Conservation (phyloP, 768 basidiomycete species). For the Trametes cubensis region DNA sequence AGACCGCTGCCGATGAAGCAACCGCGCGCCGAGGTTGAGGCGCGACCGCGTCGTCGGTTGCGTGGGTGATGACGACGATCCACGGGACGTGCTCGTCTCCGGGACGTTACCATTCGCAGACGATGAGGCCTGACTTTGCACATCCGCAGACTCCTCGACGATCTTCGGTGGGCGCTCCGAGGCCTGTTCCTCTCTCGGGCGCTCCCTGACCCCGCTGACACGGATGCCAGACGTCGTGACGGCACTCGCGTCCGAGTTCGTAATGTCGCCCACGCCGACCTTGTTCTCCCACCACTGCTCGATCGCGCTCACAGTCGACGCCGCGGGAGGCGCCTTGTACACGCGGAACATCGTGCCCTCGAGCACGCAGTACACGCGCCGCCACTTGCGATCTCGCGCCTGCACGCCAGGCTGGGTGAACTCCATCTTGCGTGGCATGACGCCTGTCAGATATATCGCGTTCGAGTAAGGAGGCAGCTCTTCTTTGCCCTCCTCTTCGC, state of each 20-base stretch:
- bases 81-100: conserved; percentile 8
- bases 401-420: conserved; percentile 84
- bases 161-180: conserved; percentile 23
- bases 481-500: conserved; percentile 87
- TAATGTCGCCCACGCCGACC: conserved; percentile 71
- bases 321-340: conserved; percentile 54
- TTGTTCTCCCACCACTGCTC: conserved; percentile 80
- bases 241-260: conserved; percentile 22
- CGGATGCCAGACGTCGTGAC: conserved; percentile 30
- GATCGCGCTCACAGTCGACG: conserved; percentile 52
- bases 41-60: conserved; percentile 40
- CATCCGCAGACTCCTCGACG: conserved; percentile 25
- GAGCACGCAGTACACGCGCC: conserved; percentile 81
- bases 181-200: conserved; percentile 28
- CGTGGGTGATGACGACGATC: background rate
- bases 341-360: conserved; percentile 90
- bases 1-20: conserved; percentile 46
- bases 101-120: background rate
- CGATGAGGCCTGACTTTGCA: background rate
- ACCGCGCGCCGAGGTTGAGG: conserved; percentile 44
- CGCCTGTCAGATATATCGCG: conserved; percentile 74
- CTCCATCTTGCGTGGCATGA: conserved; percentile 92
- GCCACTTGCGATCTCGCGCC: conserved; percentile 91
- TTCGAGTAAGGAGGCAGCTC: conserved; percentile 82
- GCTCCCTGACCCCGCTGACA: conserved; percentile 35